phyloP scores from a whole-genome alignment of 495 filamentous ascomycete genomes.

The Patellaria atrata region DNA sequence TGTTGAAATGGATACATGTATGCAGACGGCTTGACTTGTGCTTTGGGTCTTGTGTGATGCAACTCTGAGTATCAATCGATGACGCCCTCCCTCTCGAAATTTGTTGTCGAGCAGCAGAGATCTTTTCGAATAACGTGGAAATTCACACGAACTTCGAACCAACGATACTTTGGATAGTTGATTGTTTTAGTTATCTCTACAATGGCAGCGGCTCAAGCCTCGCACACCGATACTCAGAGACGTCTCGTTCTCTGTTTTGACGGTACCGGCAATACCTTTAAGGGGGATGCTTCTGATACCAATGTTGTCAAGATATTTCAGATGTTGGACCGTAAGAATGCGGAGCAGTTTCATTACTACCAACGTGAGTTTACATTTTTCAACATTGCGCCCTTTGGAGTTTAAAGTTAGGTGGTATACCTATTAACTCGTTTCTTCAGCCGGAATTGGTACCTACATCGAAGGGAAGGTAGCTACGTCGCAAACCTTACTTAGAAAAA shows the following conservation, averaged over 20 bases:
- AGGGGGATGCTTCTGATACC: constrained; percentile 19
- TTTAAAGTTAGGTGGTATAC: neutral
- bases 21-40: too few species aligned
- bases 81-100: too few species aligned
- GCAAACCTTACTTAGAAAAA: neutral
- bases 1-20: too few species aligned
- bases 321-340: constrained; percentile 20
- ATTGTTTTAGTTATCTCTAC: too few species aligned
- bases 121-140: too few species aligned
- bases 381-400: neutral
- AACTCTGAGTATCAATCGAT: too few species aligned
- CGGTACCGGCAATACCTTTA: constrained; percentile 27
- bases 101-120: too few species aligned
- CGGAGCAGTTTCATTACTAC: constrained; percentile 19
- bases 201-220: too few species aligned
- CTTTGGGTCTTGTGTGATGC: too few species aligned
- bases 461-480: neutral
- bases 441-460: constrained; percentile 13
- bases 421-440: constrained; percentile 2
- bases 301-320: constrained; percentile 28
- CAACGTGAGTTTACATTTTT: constrained; percentile 14
- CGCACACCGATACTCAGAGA: constrained; percentile 4
- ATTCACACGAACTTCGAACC: too few species aligned
- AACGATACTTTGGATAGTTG: too few species aligned
- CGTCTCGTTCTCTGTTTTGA: constrained; percentile 28